Evolutionary conservation across 768 basidiomycete genomes (phyloP).

Genomic region (Sistotremastrum suecicum): DNA sequence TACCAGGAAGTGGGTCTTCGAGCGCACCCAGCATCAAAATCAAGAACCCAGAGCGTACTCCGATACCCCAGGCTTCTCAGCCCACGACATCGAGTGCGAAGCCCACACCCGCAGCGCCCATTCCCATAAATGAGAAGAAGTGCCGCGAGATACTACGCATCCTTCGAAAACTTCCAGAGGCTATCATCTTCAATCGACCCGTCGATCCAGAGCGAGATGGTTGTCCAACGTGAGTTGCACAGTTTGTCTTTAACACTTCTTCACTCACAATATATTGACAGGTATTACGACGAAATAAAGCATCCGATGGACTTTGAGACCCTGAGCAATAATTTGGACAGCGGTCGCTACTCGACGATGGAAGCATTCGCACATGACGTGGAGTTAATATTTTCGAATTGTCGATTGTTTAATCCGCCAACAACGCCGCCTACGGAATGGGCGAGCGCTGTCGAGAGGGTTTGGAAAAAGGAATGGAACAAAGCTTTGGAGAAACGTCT

Average conservation of each 20-base stretch:
- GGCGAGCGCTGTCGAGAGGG: conserved; percentile 59
- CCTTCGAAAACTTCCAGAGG: conserved; percentile 49
- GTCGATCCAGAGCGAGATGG: conserved; percentile 77
- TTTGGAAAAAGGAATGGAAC: conserved; percentile 77
- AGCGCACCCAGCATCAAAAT: not conserved
- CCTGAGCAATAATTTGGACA: conserved; percentile 51
- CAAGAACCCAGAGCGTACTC: not conserved
- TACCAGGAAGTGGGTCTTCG: not conserved
- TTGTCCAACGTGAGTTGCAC: conserved; percentile 68
- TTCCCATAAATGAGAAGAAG: conserved; percentile 70
- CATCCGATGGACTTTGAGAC: conserved; percentile 93
- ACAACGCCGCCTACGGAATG: conserved; percentile 59
- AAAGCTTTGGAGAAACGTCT: conserved; percentile 63
- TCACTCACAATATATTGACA: conserved; percentile 18
- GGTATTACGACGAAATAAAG: conserved; percentile 84
- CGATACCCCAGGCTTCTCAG: not conserved
- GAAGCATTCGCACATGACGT: conserved; percentile 70
- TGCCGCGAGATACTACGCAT: conserved; percentile 56
- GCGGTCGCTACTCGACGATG: conserved; percentile 62
- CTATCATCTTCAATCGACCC: conserved; percentile 60
- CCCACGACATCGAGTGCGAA: conserved; percentile 8
- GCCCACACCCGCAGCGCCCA: conserved; percentile 16
- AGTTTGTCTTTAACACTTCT: not conserved
- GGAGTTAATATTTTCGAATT: conserved; percentile 77
- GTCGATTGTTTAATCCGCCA: conserved; percentile 83